phyloP scores from a whole-genome alignment of 225 moss, liverwort and hornwort species.

The Polytrichum formosum region DNA sequence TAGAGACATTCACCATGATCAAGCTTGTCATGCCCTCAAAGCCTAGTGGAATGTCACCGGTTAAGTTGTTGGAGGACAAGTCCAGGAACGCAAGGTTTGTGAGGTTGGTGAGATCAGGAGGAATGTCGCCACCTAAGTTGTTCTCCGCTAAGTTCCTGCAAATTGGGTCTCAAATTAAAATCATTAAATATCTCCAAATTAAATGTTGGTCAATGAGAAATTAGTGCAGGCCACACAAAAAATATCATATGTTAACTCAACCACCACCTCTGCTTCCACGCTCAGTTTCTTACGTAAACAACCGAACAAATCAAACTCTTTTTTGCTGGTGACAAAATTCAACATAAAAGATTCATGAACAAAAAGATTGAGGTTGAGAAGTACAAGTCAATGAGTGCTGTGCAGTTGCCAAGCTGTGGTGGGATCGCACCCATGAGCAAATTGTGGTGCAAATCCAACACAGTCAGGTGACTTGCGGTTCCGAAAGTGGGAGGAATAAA shows the following conservation, averaged over 20 bases:
- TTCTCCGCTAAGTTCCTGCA: slow-evolving; percentile 82
- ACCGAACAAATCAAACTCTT: no score
- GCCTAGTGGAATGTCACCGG: slow-evolving; percentile 67
- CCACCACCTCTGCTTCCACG: no score
- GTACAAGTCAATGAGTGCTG: slow-evolving; percentile 65
- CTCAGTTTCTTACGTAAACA: no score
- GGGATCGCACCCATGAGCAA: slow-evolving; percentile 63
- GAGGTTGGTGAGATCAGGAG: slow-evolving; percentile 56
- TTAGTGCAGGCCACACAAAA: no score
- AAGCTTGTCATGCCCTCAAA: slow-evolving; percentile 65
- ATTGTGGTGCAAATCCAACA: slow-evolving; percentile 66
- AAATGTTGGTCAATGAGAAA: no score
- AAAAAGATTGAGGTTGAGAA: neutral
- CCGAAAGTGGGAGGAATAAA: slow-evolving; percentile 61
- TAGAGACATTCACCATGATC: slow-evolving; percentile 67
- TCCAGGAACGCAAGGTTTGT: slow-evolving; percentile 58
- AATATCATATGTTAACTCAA: no score
- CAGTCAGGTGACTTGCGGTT: slow-evolving; percentile 37
- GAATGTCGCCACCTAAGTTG: slow-evolving; percentile 66
- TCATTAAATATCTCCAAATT: no score
- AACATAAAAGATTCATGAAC: no score
- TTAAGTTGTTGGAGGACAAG: slow-evolving; percentile 72
- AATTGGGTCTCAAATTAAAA: neutral
- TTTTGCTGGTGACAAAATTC: no score
- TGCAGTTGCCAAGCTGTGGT: slow-evolving; percentile 72